These are phyloP conservation scores for Penicillium verrucosum DNA, from an alignment of 2,329 filamentous ascomycete species.

Conservation along the genomic window DNA sequence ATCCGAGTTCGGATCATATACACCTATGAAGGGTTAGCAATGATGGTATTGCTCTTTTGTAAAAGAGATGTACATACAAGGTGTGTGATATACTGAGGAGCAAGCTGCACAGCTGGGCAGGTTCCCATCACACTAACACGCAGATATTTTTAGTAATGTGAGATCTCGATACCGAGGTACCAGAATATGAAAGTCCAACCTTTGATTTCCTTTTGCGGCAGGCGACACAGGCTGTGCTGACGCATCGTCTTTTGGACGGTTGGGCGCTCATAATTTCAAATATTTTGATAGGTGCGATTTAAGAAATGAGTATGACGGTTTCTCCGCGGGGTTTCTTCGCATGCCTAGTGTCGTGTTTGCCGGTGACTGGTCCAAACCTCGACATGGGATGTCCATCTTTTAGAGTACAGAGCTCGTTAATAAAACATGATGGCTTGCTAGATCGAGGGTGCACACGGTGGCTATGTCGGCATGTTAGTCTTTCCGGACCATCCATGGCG, in stretches of 20 bases:
- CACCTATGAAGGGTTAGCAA: slow-evolving; percentile 56
- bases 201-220: slow-evolving; percentile 77
- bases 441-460: neutral
- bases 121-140: slow-evolving; percentile 73
- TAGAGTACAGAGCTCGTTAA: neutral
- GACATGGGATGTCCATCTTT: slow-evolving; percentile 14
- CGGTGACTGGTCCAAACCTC: slow-evolving; percentile 21
- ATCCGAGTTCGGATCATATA: slow-evolving; percentile 95
- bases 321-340: slow-evolving; percentile 22
- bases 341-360: slow-evolving; percentile 27
- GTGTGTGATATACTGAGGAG: slow-evolving; percentile 73
- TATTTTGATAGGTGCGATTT: slow-evolving; percentile 10
- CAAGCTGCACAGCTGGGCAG: slow-evolving; percentile 93
- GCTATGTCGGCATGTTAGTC: slow-evolving; percentile 7
- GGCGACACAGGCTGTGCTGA: slow-evolving; percentile 80
- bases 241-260: slow-evolving; percentile 65
- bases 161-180: neutral
- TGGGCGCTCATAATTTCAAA: slow-evolving; percentile 29
- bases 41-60: neutral
- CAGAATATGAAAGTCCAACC: slow-evolving; percentile 28
- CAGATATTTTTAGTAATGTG: slow-evolving; percentile 6
- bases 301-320: slow-evolving; percentile 6
- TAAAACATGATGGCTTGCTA: neutral
- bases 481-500: neutral
- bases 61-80: slow-evolving; percentile 30